Conservation (phyloP, 2,329 filamentous ascomycete genomes). For the Monosporascus sp. region DNA sequence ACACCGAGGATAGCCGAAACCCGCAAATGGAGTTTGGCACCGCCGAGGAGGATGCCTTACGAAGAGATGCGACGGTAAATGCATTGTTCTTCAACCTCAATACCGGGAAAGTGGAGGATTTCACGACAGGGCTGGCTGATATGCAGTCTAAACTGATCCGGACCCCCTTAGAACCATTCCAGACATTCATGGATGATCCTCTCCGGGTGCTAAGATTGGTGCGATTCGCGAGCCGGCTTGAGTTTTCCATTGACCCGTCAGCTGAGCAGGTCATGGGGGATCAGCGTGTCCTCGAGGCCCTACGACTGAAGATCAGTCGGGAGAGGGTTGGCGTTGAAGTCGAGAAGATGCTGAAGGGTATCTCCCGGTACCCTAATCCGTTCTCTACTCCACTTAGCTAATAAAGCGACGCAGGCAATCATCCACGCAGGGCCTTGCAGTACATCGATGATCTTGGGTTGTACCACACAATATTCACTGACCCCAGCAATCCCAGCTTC, state of each 20-base stretch:
- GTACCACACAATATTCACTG: conserved; percentile 69
- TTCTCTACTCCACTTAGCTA: neutral
- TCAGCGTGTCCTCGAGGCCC: conserved; percentile 66
- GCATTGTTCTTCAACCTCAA: conserved; percentile 94
- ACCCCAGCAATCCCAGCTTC: conserved; percentile 52
- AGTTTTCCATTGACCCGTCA: conserved; percentile 68
- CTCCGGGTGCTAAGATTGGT: conserved; percentile 81
- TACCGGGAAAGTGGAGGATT: conserved; percentile 74
- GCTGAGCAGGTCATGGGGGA: conserved; percentile 73
- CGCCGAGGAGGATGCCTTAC: conserved; percentile 79
- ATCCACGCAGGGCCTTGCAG: conserved; percentile 24
- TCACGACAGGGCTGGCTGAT: conserved; percentile 73
- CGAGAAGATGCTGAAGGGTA: conserved; percentile 83
- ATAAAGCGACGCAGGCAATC: conserved; percentile 18
- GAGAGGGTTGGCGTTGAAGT: conserved; percentile 84
- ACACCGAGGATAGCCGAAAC: conserved; percentile 82
- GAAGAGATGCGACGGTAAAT: conserved; percentile 90
- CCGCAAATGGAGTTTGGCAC: conserved; percentile 93
- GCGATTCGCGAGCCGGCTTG: conserved; percentile 80
- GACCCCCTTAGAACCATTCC: conserved; percentile 80
- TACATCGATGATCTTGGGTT: conserved; percentile 63
- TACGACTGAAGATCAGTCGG: conserved; percentile 85
- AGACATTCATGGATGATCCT: conserved; percentile 93
- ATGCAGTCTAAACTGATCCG: conserved; percentile 68
- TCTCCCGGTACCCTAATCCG: no score